Evolutionary conservation across 345 rosid genomes (phyloP).

Genomic region (Pistacia vera): DNA sequence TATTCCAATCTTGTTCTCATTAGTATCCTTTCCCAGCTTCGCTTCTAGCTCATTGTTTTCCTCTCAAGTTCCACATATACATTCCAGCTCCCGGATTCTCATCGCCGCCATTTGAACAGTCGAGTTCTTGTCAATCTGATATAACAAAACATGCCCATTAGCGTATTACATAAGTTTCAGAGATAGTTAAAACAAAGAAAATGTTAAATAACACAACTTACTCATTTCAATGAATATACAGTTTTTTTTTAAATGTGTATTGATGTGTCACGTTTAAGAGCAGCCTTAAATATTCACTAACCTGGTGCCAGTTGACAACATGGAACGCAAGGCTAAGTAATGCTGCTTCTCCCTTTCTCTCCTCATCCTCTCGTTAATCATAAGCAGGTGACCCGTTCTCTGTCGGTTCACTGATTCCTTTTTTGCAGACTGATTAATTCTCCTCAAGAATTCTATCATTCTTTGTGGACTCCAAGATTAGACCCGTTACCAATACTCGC

Average conservation of each 20-base stretch:
- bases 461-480: constrained; percentile 46
- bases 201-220: neutral
- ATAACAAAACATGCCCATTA: neutral
- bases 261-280: too few species aligned
- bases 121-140: constrained; percentile 63
- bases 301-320: constrained; percentile 65
- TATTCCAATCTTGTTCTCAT: constrained; percentile 38
- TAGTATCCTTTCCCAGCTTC: constrained; percentile 19
- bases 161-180: neutral
- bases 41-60: constrained; percentile 32
- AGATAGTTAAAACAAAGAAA: too few species aligned
- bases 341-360: constrained; percentile 63
- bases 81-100: constrained; percentile 44
- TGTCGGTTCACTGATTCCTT: constrained; percentile 24
- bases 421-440: constrained; percentile 27
- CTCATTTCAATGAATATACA: too few species aligned
- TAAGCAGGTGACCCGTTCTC: constrained; percentile 46
- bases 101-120: constrained; percentile 44
- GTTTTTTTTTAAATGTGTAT: too few species aligned
- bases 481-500: neutral
- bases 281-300: constrained; percentile 9
- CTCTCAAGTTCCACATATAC: constrained; percentile 43
- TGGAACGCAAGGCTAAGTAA: constrained; percentile 54
- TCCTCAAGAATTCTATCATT: constrained; percentile 48
- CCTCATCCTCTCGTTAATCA: constrained; percentile 71